Base-by-base conservation (phyloP, 768 basidiomycete genomes). In the Tephrocybe sp. region DNA sequence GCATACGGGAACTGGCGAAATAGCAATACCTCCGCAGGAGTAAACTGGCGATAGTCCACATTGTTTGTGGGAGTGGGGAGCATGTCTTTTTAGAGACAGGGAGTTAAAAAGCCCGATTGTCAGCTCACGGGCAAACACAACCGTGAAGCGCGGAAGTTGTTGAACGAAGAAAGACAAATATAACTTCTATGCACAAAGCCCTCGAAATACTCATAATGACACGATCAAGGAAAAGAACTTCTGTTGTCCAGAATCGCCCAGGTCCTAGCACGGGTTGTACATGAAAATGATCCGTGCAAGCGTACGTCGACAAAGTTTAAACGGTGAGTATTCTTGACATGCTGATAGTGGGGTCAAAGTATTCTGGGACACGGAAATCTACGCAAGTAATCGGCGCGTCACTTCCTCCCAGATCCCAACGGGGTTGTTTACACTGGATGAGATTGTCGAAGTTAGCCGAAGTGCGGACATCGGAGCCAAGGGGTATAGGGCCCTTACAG, bases 391-490 rank as follows among this genome's bases (percentile, higher is more conserved):
- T 23, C 54, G 60, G 47, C 64, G 66, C n/a, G 73, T 72, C 32
- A 80, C 62, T 21, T 69, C 68, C 49, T 77, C 68, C 83, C 82
- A 85, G 55, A 83, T 76, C 14, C 73, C 76, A 11, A 71, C 62
- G 1, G 81, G 81, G 56, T 79, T 80, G 60, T 82, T 83, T 32
- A 80, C 78, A 34, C 80, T 83, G 54, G 20, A 47, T 74, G 73
- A 41, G 33, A 50, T 55, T 18, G 40, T 24, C 48, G 20, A 18
- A 45, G 26, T 55, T 39, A 51, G 48, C 25, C 20, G 42, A 40
- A 45, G 18, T n/a, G 18, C 42, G 28, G 28, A 17, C 30, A 23
- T 51, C 46, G 40, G 43, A 50, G 24, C 17, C 30, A 30, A 24
- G 3, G 50, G n/a, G n/a, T 30, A 30, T 11, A 30, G 41, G 25